Conservation (phyloP, 768 basidiomycete genomes). For the Phaffia australis region DNA sequence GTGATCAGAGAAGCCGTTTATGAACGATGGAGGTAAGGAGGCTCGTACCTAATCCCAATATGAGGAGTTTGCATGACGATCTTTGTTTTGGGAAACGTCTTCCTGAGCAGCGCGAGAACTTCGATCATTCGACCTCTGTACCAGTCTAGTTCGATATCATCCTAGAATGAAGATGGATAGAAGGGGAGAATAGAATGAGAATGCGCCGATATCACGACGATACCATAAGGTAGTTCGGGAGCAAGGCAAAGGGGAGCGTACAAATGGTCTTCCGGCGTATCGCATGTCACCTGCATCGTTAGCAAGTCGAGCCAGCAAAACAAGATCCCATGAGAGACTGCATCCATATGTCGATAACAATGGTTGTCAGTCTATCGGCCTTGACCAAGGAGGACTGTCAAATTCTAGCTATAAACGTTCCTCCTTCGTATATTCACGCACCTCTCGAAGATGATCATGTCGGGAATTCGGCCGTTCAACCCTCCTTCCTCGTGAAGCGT, state of each 20-base stretch:
- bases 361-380: neutral
- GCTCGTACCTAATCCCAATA: conserved; percentile 8
- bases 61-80: conserved; percentile 23
- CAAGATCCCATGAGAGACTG: conserved; percentile 24
- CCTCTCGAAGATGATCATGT: conserved; percentile 24
- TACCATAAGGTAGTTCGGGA: no score
- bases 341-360: neutral
- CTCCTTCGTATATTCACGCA: neutral
- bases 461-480: conserved; percentile 13
- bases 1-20: no score
- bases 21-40: neutral
- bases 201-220: no score
- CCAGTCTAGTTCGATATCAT: conserved; percentile 21
- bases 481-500: neutral
- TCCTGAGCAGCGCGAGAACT: conserved; percentile 9
- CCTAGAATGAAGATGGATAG: neutral
- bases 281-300: conserved; percentile 2
- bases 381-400: no score
- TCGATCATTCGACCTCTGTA: conserved; percentile 8
- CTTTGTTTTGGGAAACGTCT: conserved; percentile 20
- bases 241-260: no score
- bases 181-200: no score
- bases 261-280: conserved; percentile 17
- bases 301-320: conserved; percentile 6
- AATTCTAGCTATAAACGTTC: no score